These are phyloP conservation scores for Tuber aestivum DNA, from an alignment of 495 filamentous ascomycete genomes.

Conservation along the genomic window DNA sequence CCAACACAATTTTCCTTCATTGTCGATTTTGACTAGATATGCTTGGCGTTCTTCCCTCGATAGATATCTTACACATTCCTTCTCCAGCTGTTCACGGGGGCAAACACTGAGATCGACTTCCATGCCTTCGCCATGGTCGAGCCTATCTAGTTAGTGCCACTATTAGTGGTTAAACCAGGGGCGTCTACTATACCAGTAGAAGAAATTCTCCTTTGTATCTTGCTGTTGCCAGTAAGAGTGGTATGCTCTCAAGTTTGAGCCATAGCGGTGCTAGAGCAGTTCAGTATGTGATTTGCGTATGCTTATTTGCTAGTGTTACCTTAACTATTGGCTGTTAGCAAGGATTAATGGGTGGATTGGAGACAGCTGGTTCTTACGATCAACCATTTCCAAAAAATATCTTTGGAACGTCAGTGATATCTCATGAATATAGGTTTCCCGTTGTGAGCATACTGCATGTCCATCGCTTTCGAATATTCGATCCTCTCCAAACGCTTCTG, in stretches of 20 bases:
- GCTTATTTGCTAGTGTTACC: conserved; percentile 17
- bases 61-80: conserved; percentile 67
- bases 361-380: conserved; percentile 45
- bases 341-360: conserved; percentile 6
- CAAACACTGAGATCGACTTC: conserved; percentile 55
- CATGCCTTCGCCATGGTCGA: conserved; percentile 74
- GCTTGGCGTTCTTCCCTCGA: conserved; percentile 63
- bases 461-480: conserved; percentile 69
- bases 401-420: conserved; percentile 21
- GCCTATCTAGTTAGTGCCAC: conserved; percentile 22
- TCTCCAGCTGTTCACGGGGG: conserved; percentile 60
- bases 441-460: conserved; percentile 50
- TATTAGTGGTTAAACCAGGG: background rate
- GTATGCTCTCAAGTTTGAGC: conserved; percentile 74
- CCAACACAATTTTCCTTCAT: conserved; percentile 65
- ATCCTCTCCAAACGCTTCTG: conserved; percentile 48
- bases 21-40: conserved; percentile 66
- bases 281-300: background rate
- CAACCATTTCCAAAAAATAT: conserved; percentile 93
- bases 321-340: conserved; percentile 31
- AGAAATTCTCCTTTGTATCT: conserved; percentile 79
- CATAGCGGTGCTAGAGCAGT: conserved; percentile 70
- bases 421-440: background rate
- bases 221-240: conserved; percentile 75
- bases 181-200: conserved; percentile 59